Evolutionary conservation across 2,329 filamentous ascomycete species (phyloP).

Genomic region (Emergomyces africanus): DNA sequence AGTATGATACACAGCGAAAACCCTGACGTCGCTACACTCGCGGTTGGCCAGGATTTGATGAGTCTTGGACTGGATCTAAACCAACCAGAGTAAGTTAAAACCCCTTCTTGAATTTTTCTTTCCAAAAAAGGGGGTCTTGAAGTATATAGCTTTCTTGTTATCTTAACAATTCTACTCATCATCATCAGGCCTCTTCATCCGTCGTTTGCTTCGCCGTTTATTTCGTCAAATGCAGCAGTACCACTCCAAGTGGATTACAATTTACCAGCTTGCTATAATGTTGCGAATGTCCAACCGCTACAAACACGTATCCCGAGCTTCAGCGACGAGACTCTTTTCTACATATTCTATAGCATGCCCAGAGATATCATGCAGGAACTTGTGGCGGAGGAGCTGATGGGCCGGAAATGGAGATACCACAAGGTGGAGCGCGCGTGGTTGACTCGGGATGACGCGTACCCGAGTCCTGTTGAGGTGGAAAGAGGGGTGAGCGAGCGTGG

Average conservation of each 20-base stretch:
- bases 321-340: conserved; percentile 53
- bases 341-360: conserved; percentile 57
- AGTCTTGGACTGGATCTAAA: conserved; percentile 52
- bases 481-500: conserved; percentile 37
- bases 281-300: conserved; percentile 52
- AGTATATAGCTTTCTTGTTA: background rate
- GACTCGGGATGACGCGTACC: conserved; percentile 36
- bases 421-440: conserved; percentile 41
- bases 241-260: conserved; percentile 52
- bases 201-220: conserved; percentile 52
- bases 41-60: conserved; percentile 52
- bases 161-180: conserved; percentile 11
- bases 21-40: conserved; percentile 40
- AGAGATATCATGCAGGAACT: conserved; percentile 54
- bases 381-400: conserved; percentile 49
- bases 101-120: background rate
- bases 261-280: conserved; percentile 51
- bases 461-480: conserved; percentile 36
- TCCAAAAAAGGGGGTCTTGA: background rate
- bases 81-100: conserved; percentile 41
- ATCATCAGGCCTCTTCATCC: conserved; percentile 45
- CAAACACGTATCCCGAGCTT: conserved; percentile 46
- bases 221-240: conserved; percentile 42
- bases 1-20: conserved; percentile 44
- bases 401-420: conserved; percentile 41